Conservation (phyloP, 164 flowering plant genomes). For the Echeveria elegans region DNA sequence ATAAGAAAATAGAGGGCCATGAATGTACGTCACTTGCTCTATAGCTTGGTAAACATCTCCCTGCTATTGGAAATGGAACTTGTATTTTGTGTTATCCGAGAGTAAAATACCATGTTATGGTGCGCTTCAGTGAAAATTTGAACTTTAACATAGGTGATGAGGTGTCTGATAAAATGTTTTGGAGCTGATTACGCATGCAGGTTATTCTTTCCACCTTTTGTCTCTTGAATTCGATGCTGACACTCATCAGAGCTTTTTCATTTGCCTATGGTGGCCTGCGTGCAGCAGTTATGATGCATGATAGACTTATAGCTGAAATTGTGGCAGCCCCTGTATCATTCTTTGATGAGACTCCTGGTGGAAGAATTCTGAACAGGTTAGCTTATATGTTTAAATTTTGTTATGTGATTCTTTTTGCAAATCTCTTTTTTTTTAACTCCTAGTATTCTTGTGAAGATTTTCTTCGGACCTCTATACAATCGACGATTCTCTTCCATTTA, state of each 20-base stretch:
- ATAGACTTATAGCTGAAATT: slow-evolving; percentile 49
- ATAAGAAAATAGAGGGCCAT: too few species aligned
- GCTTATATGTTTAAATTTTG: neutral
- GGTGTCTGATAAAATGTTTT: neutral
- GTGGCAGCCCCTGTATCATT: slow-evolving; percentile 61
- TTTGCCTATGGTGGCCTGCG: slow-evolving; percentile 92
- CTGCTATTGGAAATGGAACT: too few species aligned
- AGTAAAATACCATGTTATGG: too few species aligned
- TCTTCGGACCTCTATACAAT: slow-evolving; percentile 93
- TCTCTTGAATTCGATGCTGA: slow-evolving; percentile 54
- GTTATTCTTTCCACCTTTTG: slow-evolving; percentile 61
- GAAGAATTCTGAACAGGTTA: slow-evolving; percentile 92
- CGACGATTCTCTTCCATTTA: slow-evolving; percentile 96
- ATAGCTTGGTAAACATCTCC: too few species aligned
- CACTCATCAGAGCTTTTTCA: slow-evolving; percentile 81
- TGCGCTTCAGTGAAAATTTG: too few species aligned
- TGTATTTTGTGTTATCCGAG: too few species aligned
- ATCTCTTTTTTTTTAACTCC: slow-evolving; percentile 1
- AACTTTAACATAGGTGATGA: neutral
- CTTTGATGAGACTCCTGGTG: slow-evolving; percentile 88
- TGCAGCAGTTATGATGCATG: slow-evolving; percentile 77
- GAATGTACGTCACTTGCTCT: too few species aligned
- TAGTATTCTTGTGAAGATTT: slow-evolving; percentile 35
- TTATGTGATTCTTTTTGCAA: neutral
- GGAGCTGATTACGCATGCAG: slow-evolving; percentile 28